Evolutionary conservation across 768 basidiomycete species (phyloP), one percentile per base, ranked within the genome.

Genomic region (Amyloporia xantha): DNA sequence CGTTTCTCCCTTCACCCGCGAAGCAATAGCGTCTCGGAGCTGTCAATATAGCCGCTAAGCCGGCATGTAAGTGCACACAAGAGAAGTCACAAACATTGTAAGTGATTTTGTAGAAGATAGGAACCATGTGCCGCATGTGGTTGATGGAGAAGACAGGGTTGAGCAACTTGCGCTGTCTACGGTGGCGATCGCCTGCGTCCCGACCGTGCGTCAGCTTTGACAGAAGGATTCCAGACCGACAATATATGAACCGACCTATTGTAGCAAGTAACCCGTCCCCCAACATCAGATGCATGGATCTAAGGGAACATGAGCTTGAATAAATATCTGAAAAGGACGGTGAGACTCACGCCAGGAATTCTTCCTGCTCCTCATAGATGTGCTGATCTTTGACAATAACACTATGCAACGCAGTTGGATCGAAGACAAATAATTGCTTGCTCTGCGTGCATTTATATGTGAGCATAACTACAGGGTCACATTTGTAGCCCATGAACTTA

Each of bases 171-270:
- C 57, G 55, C 41, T 61, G 59, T 21, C 49, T 54, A 17, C 51
- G 44, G 38, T 61, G 59, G 1, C 44, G 47, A n/a, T 58, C 54
- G 52, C 59, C 64, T 57, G 30, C 5, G 33, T 15, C 44, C 19
- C 15, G 33, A 3, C 26, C 17, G 21, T 6, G 40, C 25, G 40
- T 20, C 15, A 21, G 10, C n/a, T n/a, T n/a, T n/a, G n/a, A n/a
- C n/a, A 24, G 25, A 4, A 2, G 48, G 55, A 56, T 27, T 45
- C n/a, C n/a, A n/a, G 28, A 49, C 60, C 60, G 12, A 25, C n/a
- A n/a, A n/a, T n/a, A n/a, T n/a, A n/a, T n/a, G 54, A 1, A 75
- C 75, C 1, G 71, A 53, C 59, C 64, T 1, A 55, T 19, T 2
- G 64, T 62, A 2, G 60, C 47, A 1, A 64, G 37, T 2, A 66